These are phyloP conservation scores for Pestalotiopsis sp. DNA, from an alignment of 2,329 filamentous ascomycete genomes.

Conservation along the genomic window DNA sequence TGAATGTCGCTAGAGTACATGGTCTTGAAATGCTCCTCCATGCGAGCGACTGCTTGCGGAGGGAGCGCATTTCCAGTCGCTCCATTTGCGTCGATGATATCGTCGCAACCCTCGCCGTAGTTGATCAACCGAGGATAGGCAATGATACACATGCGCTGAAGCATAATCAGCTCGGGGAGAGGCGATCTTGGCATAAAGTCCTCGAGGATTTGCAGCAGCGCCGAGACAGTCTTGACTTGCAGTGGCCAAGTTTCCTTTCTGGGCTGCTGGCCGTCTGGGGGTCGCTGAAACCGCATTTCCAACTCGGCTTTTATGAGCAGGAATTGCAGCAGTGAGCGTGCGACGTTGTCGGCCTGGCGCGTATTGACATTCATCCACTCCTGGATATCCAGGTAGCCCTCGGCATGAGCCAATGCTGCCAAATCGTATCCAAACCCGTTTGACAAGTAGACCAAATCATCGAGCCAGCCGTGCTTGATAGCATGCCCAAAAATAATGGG, in stretches of 20 bases:
- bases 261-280: slow-evolving; percentile 61
- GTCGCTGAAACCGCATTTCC: slow-evolving; percentile 74
- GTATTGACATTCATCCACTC: slow-evolving; percentile 78
- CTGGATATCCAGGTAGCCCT: slow-evolving; percentile 77
- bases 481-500: slow-evolving; percentile 78
- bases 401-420: slow-evolving; percentile 80
- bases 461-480: slow-evolving; percentile 80
- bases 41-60: slow-evolving; percentile 78
- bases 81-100: slow-evolving; percentile 86
- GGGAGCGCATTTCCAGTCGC: slow-evolving; percentile 81
- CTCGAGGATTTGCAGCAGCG: slow-evolving; percentile 77
- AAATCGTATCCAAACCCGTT: slow-evolving; percentile 89
- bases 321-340: slow-evolving; percentile 75
- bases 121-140: slow-evolving; percentile 95
- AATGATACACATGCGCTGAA: slow-evolving; percentile 88
- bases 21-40: slow-evolving; percentile 97
- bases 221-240: slow-evolving; percentile 82
- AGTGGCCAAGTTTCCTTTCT: slow-evolving; percentile 71
- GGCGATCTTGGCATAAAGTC: slow-evolving; percentile 64
- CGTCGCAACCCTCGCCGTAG: slow-evolving; percentile 89
- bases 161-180: slow-evolving; percentile 70
- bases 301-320: slow-evolving; percentile 82
- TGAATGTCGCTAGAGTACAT: slow-evolving; percentile 95
- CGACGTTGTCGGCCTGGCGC: slow-evolving; percentile 68
- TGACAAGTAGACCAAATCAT: slow-evolving; percentile 75